Base-by-base conservation (phyloP, 345 rosid species). In the Syzygium aromaticum region DNA sequence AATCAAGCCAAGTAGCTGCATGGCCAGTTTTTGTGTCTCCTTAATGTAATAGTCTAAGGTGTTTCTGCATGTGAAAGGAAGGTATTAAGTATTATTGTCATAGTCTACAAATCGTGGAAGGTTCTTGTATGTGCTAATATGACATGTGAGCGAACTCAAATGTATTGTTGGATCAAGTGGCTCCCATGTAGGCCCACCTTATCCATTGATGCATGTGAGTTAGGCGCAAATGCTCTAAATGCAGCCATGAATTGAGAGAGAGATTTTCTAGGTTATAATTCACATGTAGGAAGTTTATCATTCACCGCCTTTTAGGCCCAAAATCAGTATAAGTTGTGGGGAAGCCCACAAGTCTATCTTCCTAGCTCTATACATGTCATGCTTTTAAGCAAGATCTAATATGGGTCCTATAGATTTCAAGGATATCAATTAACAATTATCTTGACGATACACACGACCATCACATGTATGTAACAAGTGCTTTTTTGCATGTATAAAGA, bases 11-110 rank as follows among this genome's bases (percentile, higher is more conserved):
- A 91, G 59, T 11, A 92, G 88, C 21, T 19, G 85, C 88, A 57
- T 89, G 10, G 86, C 86, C 27, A 91, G 88, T 3, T 85, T 87
- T 64, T 90, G 90, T 88, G 90, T 1, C 80, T 92, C 92, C 28
- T 30, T 3, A 67, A 89, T 8, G 52, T 92, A 92, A 21, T 33
- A 49, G n/a, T 91, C 91, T 53, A 93, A 63, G 84, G 78, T 82
- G 17, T 82, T 57, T 86, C 94, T 93, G 87, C 77, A 86, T 10
- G n/a, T 21, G 63, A 82, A 57, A 10, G 17, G 30, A 43, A 83
- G 53, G 63, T 4, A 4, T 15, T 56, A 16, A 7, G 40, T 3
- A 9, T 53, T 78, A 12, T 3, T 7, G 3, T 23, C 43, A 43
- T 15, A 7, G 10, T 73, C 25, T 10, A 52, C 19, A 25, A 16